A percentile compares a stretch with the other conserved stretches of the same genome.
Evolutionary conservation across 345 rosid genomes (phyloP).

Genomic region (Noccaea caerulescens): DNA sequence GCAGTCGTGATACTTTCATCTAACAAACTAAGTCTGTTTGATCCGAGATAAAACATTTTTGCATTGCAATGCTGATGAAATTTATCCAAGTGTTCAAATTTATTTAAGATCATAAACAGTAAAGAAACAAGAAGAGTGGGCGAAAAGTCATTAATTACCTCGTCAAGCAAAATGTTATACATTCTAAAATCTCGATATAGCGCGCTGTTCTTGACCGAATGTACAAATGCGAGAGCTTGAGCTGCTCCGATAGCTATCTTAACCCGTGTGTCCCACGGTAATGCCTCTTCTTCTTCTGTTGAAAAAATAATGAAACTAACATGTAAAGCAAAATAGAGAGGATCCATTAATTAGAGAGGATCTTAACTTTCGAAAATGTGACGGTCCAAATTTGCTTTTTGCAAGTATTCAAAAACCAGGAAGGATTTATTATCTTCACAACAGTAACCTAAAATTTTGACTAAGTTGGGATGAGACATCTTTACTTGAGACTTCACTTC

Average conservation of each 20-base stretch:
- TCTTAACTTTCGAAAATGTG: slow-evolving; percentile 31
- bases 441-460: slow-evolving; percentile 26
- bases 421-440: not conserved
- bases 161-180: slow-evolving; percentile 28
- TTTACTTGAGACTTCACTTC: slow-evolving; percentile 28
- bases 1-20: not conserved
- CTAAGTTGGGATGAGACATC: slow-evolving; percentile 24
- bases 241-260: slow-evolving; percentile 38
- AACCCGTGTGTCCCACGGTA: slow-evolving; percentile 29
- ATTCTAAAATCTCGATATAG: slow-evolving; percentile 21
- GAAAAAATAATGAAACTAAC: not conserved
- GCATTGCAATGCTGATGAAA: slow-evolving; percentile 27
- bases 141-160: slow-evolving; percentile 27
- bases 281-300: slow-evolving; percentile 26
- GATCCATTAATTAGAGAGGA: slow-evolving; percentile 6
- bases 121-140: not conserved
- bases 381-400: slow-evolving; percentile 8
- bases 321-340: not conserved
- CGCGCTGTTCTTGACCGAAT: slow-evolving; percentile 7
- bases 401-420: slow-evolving; percentile 27
- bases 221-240: slow-evolving; percentile 26
- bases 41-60: slow-evolving; percentile 28
- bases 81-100: not conserved
- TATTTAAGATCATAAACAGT: not conserved
- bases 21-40: slow-evolving; percentile 20